phyloP scores from a whole-genome alignment of 208 protist genomes.

The Leishmania braziliensis region DNA sequence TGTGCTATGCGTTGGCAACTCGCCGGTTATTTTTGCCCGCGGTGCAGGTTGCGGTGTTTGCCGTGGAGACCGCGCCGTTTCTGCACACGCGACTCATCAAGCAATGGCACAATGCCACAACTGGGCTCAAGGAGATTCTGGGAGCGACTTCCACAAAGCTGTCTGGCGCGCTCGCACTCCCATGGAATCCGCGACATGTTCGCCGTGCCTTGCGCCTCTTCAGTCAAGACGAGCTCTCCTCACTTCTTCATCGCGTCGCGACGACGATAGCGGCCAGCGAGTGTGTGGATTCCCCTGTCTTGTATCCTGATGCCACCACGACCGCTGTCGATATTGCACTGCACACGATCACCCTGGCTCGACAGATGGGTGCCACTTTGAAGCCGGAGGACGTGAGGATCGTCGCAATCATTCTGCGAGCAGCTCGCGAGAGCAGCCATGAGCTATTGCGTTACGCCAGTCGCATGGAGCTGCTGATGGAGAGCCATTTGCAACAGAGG shows the following conservation, averaged over 20 bases:
- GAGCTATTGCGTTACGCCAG: conserved; percentile 40
- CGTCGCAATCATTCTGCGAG: conserved; percentile 58
- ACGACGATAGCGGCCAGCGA: conserved; percentile 23
- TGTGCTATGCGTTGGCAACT: conserved; percentile 62
- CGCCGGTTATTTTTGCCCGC: not conserved
- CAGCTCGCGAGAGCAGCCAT: conserved; percentile 59
- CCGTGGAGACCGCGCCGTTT: conserved; percentile 60
- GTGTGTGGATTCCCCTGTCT: conserved; percentile 20
- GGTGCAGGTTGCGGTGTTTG: conserved; percentile 47
- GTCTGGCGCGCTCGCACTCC: conserved; percentile 36
- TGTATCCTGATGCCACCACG: conserved; percentile 43
- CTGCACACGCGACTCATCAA: conserved; percentile 77
- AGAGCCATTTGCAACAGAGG: conserved; percentile 55
- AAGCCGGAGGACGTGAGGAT: conserved; percentile 42
- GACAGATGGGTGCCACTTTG: conserved; percentile 59
- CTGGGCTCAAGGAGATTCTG: conserved; percentile 50
- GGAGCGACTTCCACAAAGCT: conserved; percentile 12
- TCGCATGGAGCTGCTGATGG: conserved; percentile 70
- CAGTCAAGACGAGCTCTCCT: conserved; percentile 35
- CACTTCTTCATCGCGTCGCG: conserved; percentile 31
- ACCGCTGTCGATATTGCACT: conserved; percentile 55
- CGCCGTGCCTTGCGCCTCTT: conserved; percentile 64
- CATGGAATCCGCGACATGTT: conserved; percentile 77
- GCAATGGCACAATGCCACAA: conserved; percentile 83
- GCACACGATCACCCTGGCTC: conserved; percentile 66